Conservation (phyloP, 2,329 filamentous ascomycete species). For the Fusarium siculi region DNA sequence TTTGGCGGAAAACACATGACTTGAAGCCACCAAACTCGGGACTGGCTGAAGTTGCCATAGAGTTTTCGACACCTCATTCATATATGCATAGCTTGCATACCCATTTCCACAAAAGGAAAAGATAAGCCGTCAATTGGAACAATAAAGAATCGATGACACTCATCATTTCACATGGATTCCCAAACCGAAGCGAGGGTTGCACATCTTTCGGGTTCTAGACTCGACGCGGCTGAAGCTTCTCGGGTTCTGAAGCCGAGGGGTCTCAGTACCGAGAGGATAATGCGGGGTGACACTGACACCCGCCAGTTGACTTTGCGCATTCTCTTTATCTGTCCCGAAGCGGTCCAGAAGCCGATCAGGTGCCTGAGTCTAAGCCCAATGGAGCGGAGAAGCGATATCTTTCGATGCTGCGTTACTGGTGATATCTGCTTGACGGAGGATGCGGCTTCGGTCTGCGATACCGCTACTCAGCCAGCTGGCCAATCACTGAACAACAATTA, state of each 20-base stretch:
- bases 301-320: neutral
- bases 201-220: neutral
- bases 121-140: neutral
- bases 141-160: neutral
- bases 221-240: neutral
- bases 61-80: neutral
- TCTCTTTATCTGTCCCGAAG: conserved; percentile 1
- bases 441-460: neutral
- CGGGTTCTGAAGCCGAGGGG: conserved; percentile 4
- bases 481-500: neutral
- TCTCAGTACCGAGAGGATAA: neutral
- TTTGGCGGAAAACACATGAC: neutral
- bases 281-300: neutral
- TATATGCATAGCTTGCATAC: neutral
- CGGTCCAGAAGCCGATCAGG: neutral
- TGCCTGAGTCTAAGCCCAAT: neutral
- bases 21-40: neutral
- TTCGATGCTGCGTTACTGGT: neutral
- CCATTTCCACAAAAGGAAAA: neutral
- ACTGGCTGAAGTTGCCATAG: neutral
- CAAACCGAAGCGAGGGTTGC: neutral
- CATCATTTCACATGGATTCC: neutral
- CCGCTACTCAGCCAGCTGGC: neutral
- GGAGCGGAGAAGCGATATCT: neutral
- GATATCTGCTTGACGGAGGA: neutral